Percentiles rank a stretch among this genome's conserved stretches.
phyloP scores from a whole-genome alignment of 179 eudicot genomes.

The Camellia oleifera region DNA sequence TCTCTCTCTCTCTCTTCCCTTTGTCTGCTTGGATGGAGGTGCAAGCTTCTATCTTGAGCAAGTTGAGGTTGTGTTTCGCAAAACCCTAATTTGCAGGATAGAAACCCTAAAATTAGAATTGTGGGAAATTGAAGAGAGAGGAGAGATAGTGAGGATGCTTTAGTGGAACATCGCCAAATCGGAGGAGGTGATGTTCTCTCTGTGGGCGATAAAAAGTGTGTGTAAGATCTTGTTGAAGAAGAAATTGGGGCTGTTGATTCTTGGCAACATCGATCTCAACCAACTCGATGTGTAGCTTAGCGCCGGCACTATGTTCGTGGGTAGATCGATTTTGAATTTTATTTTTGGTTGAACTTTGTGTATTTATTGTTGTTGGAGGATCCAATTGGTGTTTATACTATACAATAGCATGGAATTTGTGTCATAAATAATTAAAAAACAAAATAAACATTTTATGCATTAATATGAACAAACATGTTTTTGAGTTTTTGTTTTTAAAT shows the following conservation, averaged over 20 bases:
- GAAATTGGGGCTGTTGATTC: constrained; percentile 71
- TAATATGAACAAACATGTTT: too few relatives aligned
- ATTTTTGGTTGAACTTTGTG: not conserved
- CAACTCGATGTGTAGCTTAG: constrained; percentile 90
- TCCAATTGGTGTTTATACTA: not conserved
- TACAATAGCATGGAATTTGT: not conserved
- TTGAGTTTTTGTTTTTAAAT: too few relatives aligned
- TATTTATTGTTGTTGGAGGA: not conserved
- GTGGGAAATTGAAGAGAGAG: not conserved
- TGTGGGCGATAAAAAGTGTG: constrained; percentile 63
- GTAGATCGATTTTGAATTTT: not conserved
- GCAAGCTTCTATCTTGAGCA: constrained; percentile 16
- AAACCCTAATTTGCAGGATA: not conserved
- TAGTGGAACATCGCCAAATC: constrained; percentile 76
- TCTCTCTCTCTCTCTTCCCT: not conserved
- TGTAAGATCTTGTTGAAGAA: constrained; percentile 86
- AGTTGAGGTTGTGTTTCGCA: not conserved
- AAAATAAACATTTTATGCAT: too few relatives aligned
- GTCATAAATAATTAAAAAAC: too few relatives aligned
- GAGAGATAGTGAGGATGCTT: constrained; percentile 37
- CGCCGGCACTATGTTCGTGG: constrained; percentile 43
- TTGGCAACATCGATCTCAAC: constrained; percentile 81
- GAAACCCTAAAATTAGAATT: not conserved
- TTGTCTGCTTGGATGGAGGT: constrained; percentile 22
- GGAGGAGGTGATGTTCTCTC: constrained; percentile 77